A percentile compares a stretch with the other conserved stretches of the same genome.
Conservation (phyloP, 2,329 filamentous ascomycete genomes). For the Ophiostoma quercus region DNA sequence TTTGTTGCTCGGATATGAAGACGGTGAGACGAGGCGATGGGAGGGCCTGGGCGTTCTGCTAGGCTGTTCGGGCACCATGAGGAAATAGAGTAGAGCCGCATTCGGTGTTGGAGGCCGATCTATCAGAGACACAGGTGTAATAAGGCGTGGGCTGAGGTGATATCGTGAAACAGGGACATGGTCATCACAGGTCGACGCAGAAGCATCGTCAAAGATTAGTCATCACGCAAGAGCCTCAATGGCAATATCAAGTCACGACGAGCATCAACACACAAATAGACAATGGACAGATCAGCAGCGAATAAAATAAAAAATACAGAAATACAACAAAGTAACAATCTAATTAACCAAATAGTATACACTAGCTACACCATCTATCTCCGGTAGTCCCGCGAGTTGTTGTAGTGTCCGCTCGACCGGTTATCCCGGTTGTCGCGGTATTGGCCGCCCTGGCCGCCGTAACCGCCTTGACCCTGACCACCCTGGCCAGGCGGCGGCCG, state of each 20-base stretch:
- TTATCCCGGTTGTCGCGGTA: constrained; percentile 21
- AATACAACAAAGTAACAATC: neutral
- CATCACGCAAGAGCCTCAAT: neutral
- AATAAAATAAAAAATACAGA: neutral
- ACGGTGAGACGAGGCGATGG: neutral
- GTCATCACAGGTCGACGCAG: neutral
- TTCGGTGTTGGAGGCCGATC: neutral
- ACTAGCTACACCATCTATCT: constrained; percentile 15
- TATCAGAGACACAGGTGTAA: neutral
- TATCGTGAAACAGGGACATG: neutral
- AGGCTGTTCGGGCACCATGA: neutral
- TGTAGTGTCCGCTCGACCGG: constrained; percentile 20
- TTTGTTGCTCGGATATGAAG: neutral
- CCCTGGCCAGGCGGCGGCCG: constrained; percentile 24
- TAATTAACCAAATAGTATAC: constrained; percentile 2
- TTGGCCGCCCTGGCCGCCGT: constrained; percentile 26
- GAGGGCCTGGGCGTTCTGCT: neutral
- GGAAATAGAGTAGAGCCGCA: neutral
- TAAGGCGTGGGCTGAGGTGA: neutral
- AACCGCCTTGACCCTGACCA: neutral
- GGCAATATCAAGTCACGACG: neutral
- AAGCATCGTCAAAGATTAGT: neutral
- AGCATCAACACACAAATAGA: too few relatives aligned
- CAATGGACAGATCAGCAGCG: too few relatives aligned
- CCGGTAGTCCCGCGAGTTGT: constrained; percentile 26